Conservation (phyloP, 1,139 yeast genomes). For the Yamadazyma dendronema region DNA sequence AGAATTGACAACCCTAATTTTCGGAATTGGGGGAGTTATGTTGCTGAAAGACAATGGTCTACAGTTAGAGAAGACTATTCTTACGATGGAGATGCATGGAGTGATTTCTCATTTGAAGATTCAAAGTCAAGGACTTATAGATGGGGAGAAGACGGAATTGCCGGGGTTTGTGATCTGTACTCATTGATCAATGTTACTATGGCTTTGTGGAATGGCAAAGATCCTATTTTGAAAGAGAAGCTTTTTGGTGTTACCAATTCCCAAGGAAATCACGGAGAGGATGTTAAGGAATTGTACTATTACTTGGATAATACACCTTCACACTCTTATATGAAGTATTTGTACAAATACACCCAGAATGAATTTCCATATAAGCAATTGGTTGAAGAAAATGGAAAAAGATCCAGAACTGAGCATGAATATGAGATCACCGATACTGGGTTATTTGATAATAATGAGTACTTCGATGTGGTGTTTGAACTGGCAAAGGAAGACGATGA, state of each 20-base stretch:
- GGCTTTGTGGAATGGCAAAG: slow-evolving; percentile 93
- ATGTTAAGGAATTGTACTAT: slow-evolving; percentile 80
- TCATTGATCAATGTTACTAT: slow-evolving; percentile 74
- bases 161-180: slow-evolving; percentile 87
- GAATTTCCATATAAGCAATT: slow-evolving; percentile 81
- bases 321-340: slow-evolving; percentile 89
- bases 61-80: slow-evolving; percentile 94
- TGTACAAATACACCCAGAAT: slow-evolving; percentile 88
- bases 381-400: slow-evolving; percentile 63
- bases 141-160: slow-evolving; percentile 97
- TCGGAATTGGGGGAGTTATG: slow-evolving; percentile 92
- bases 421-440: slow-evolving; percentile 77
- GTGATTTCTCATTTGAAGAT: slow-evolving; percentile 84
- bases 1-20: slow-evolving; percentile 62
- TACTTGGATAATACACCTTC: slow-evolving; percentile 91
- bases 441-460: slow-evolving; percentile 72
- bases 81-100: slow-evolving; percentile 88
- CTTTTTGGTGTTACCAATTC: slow-evolving; percentile 89
- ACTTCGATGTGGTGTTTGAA: slow-evolving; percentile 89
- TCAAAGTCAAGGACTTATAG: slow-evolving; percentile 81
- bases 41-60: slow-evolving; percentile 92
- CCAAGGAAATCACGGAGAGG: slow-evolving; percentile 96
- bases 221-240: slow-evolving; percentile 81
- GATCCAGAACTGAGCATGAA: slow-evolving; percentile 65
- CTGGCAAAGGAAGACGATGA: slow-evolving; percentile 88